Conservation (phyloP, 169 alveolate species). For the Babesia bovis region DNA sequence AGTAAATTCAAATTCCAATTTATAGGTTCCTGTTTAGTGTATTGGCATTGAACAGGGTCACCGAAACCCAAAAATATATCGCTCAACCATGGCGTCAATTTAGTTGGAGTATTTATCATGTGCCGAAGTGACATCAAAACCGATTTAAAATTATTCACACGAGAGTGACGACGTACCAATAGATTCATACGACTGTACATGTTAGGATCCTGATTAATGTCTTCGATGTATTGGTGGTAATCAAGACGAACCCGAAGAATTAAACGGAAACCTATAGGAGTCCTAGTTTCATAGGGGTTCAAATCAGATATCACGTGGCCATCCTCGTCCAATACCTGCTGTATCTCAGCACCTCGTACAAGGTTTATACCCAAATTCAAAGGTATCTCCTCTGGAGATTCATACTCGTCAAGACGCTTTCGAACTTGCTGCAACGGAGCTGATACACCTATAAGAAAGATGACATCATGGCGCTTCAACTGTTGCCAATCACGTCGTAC, state of each 20-base stretch:
- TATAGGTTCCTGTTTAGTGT: conserved; percentile 27
- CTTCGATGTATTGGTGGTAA: conserved; percentile 79
- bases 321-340: conserved; percentile 68
- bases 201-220: conserved; percentile 78
- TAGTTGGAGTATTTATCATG: conserved; percentile 76
- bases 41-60: conserved; percentile 56
- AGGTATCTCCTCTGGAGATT: conserved; percentile 47
- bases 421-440: conserved; percentile 38
- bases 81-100: conserved; percentile 67
- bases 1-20: conserved; percentile 24
- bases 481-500: conserved; percentile 62
- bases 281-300: conserved; percentile 67
- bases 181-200: conserved; percentile 81
- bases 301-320: conserved; percentile 60
- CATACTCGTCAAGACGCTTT: conserved; percentile 34
- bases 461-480: conserved; percentile 44
- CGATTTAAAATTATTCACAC: conserved; percentile 87
- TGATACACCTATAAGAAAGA: conserved; percentile 39
- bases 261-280: conserved; percentile 72
- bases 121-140: conserved; percentile 81
- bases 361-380: conserved; percentile 48
- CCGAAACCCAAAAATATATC: conserved; percentile 71
- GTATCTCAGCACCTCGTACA: conserved; percentile 62
- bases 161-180: conserved; percentile 84
- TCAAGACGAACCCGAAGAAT: conserved; percentile 78